Evolutionary conservation across 2,329 filamentous ascomycete genomes (phyloP).

Genomic region (Fusarium sulawesiense): DNA sequence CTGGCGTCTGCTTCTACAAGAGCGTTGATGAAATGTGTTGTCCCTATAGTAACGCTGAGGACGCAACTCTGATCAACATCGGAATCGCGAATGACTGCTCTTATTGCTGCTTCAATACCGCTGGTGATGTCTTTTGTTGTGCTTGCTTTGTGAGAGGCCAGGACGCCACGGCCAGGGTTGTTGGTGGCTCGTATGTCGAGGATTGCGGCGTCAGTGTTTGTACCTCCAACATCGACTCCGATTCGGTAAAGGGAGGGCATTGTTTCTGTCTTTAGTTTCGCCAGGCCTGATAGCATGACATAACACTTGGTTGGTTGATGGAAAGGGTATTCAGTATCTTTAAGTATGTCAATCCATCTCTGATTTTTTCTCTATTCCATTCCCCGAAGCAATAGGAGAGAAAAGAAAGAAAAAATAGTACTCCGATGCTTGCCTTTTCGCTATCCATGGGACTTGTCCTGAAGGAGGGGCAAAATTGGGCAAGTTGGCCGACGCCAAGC

Average conservation of each 20-base stretch:
- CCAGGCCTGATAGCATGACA: slow-evolving; percentile 15
- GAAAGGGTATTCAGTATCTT: not conserved
- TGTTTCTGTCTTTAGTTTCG: not conserved
- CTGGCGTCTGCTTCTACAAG: slow-evolving; percentile 59
- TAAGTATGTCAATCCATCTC: not conserved
- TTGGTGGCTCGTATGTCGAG: slow-evolving; percentile 55
- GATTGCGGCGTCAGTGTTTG: slow-evolving; percentile 59
- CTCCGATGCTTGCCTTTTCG: slow-evolving; percentile 18
- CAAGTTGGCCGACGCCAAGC: slow-evolving; percentile 34
- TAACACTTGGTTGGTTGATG: not conserved
- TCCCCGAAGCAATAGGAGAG: not conserved
- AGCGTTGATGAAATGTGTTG: slow-evolving; percentile 63
- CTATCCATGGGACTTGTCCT: not conserved
- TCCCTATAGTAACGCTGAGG: slow-evolving; percentile 62
- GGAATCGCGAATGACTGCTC: slow-evolving; percentile 55
- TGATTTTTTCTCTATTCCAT: not conserved
- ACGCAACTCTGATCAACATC: slow-evolving; percentile 53
- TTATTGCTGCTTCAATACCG: slow-evolving; percentile 61
- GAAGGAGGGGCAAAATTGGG: not conserved
- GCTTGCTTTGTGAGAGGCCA: slow-evolving; percentile 61
- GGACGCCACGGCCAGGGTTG: slow-evolving; percentile 53
- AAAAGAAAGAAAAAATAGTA: not conserved
- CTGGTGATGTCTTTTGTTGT: slow-evolving; percentile 63
- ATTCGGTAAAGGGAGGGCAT: slow-evolving; percentile 58
- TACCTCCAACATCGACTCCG: slow-evolving; percentile 56